Base-by-base conservation (phyloP, 2,329 filamentous ascomycete species). In the Nothopassalora personata region DNA sequence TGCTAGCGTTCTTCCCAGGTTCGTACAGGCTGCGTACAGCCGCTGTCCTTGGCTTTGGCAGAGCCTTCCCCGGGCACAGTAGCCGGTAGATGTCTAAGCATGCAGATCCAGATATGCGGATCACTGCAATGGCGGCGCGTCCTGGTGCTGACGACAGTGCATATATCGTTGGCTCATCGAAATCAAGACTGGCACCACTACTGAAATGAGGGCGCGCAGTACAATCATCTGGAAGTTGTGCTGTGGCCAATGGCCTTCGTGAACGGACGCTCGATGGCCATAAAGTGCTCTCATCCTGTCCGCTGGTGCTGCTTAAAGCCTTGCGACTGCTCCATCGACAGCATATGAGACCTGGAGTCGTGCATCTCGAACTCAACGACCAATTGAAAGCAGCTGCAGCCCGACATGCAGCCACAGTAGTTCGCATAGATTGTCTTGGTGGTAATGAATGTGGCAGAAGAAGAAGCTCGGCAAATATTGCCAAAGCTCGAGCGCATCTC, bases 141-240 rank as follows among this genome's bases (percentile, higher is more conserved):
- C 93, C 94, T 10, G 88, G 80, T 0, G 90, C 91, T 0, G 92
- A 95, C 0, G 93, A 97, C 0, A 97, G 78, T 0, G 94, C 94
- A 73, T 96, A 97, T 55, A 99, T 96, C 1, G 93, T 97, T 1
- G 71, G 62, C 19, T 70, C 66, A 3, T 52, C 54, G 49, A 50
- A 46, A 15, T 15, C 23, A 3, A 43, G 7, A 9, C 9, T 7
- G 28, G 46, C 6, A 27, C 15, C 8, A 39, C 10, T n/a, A 27
- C 15, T 43, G 13, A 19, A 13, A 45, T n/a, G 18, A 39, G 4
- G 4, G 33, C 31, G 31, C 23, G 11, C 10, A n/a, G 4, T 3
- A 27, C 30, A 6, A 15, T 1, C 4, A 3, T 23, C n/a, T 27
- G 33, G 39, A 8, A 27, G 8, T n/a, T 5, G 46, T 23, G 19